Conservation (phyloP, 2,329 filamentous ascomycete genomes). For the Raffaelea deltoideospora region DNA sequence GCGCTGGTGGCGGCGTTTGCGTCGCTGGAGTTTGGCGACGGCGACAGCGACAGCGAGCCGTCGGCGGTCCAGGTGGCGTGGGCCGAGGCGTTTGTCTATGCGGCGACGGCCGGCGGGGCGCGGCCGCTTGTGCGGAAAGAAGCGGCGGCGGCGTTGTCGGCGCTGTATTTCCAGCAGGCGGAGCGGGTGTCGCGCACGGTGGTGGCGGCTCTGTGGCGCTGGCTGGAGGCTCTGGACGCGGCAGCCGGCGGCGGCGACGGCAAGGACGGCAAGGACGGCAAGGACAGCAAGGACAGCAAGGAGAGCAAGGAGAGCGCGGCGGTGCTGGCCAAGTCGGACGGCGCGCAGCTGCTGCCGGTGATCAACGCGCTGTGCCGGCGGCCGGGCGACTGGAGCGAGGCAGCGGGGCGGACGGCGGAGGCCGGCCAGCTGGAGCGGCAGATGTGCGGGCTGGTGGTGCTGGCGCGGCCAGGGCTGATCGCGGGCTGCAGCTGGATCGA, state of each 20-base stretch:
- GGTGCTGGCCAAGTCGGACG: slow-evolving; percentile 47
- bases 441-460: slow-evolving; percentile 60
- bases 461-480: slow-evolving; percentile 65
- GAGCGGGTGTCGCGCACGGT: slow-evolving; percentile 45
- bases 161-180: slow-evolving; percentile 47
- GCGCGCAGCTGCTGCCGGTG: slow-evolving; percentile 44
- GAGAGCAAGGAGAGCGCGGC: slow-evolving; percentile 71
- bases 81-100: slow-evolving; percentile 74
- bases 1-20: slow-evolving; percentile 50
- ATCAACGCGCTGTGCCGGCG: slow-evolving; percentile 49
- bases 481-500: slow-evolving; percentile 79
- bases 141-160: slow-evolving; percentile 44
- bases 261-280: too few relatives aligned
- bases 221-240: slow-evolving; percentile 51
- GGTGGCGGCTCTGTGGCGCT: slow-evolving; percentile 63
- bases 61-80: slow-evolving; percentile 49
- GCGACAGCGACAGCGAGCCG: slow-evolving; percentile 26
- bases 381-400: slow-evolving; percentile 30
- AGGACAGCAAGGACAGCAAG: too few relatives aligned
- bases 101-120: slow-evolving; percentile 49
- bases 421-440: slow-evolving; percentile 46
- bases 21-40: too few relatives aligned
- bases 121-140: slow-evolving; percentile 49
- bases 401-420: slow-evolving; percentile 24
- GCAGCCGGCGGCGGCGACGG: too few relatives aligned